Base-by-base conservation (phyloP, 768 basidiomycete species). In the Lactarius psammicola region DNA sequence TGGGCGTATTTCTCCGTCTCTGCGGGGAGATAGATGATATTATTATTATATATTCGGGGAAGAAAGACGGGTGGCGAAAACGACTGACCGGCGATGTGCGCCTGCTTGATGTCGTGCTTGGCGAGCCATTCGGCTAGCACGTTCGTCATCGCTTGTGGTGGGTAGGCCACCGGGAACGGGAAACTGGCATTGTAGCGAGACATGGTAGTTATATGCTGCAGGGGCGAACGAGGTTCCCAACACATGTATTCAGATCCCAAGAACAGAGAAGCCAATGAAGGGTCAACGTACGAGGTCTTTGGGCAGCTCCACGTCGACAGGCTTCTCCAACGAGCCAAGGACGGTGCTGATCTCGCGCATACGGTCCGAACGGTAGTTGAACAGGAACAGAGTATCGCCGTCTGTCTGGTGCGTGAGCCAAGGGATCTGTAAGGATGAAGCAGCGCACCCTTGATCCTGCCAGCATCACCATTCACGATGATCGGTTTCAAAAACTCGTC, bases 1-100 rank as follows among this genome's bases (percentile, higher is more conserved):
- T 98, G 95, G 2, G 94, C 94, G 76, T 95, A 98, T 78, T 98
- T 96, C 75, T 96, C 95, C n/a, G 95, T 96, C 76, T 97, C 95
- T 84, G 17, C 13, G 1, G 38, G 0, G 15, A 7, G 2, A 17
- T 5, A 18, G 5, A n/a, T n/a, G n/a, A n/a, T n/a, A n/a, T n/a
- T n/a, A n/a, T n/a, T n/a, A n/a, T n/a, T n/a, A n/a, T n/a, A n/a
- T n/a, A n/a, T 17, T 17, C 6, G 15, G 34, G 18, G 13, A 0
- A 26, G 9, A 18, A 0, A 0, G 20, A 30, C 4, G 40, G 49
- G 56, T 26, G 11, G 36, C 40, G 15, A 3, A 10, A 3, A 0
- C n/a, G 10, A 74, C 79, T 57, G 67, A 88, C 88, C 89, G 62
- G 94, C 95, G 61, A 97, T 85, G 73, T 96, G 95, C 3, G 88